These are phyloP conservation scores for Dothistroma pini DNA, from an alignment of 2,329 filamentous ascomycete species.

Conservation along the genomic window DNA sequence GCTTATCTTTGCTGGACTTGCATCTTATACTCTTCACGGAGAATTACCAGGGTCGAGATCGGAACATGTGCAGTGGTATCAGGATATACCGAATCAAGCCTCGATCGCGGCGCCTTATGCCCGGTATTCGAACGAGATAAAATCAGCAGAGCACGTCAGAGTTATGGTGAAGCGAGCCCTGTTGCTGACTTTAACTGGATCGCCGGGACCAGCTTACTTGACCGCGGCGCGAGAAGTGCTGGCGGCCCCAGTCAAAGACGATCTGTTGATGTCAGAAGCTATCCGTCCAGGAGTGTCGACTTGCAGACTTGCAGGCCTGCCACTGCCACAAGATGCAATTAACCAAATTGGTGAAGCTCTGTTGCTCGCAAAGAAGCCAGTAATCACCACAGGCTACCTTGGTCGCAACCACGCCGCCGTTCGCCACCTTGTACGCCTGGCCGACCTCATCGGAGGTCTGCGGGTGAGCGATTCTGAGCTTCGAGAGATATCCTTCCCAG, in stretches of 20 bases:
- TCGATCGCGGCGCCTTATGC: conserved; percentile 76
- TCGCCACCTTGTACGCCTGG: conserved; percentile 58
- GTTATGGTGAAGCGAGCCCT: conserved; percentile 78
- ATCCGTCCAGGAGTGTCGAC: conserved; percentile 37
- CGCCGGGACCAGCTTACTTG: conserved; percentile 72
- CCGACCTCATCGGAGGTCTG: conserved; percentile 61
- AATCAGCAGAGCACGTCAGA: conserved; percentile 75
- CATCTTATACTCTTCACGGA: conserved; percentile 63
- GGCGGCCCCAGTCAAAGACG: conserved; percentile 56
- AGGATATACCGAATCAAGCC: conserved; percentile 73
- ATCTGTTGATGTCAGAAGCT: conserved; percentile 54
- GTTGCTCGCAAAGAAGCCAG: conserved; percentile 57
- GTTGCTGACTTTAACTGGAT: conserved; percentile 70
- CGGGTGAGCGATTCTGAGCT: conserved; percentile 68
- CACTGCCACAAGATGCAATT: conserved; percentile 51
- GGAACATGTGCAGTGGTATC: conserved; percentile 78
- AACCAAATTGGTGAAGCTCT: conserved; percentile 59
- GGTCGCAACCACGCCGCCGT: conserved; percentile 63
- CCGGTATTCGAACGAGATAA: conserved; percentile 72
- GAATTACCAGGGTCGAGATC: conserved; percentile 67
- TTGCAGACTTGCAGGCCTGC: conserved; percentile 56
- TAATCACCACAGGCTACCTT: conserved; percentile 64
- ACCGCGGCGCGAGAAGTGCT: conserved; percentile 72
- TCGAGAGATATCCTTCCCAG: conserved; percentile 73
- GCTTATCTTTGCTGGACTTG: conserved; percentile 70